Base-by-base conservation (phyloP, 2,329 filamentous ascomycete species). In the Ophiostoma ulmi region DNA sequence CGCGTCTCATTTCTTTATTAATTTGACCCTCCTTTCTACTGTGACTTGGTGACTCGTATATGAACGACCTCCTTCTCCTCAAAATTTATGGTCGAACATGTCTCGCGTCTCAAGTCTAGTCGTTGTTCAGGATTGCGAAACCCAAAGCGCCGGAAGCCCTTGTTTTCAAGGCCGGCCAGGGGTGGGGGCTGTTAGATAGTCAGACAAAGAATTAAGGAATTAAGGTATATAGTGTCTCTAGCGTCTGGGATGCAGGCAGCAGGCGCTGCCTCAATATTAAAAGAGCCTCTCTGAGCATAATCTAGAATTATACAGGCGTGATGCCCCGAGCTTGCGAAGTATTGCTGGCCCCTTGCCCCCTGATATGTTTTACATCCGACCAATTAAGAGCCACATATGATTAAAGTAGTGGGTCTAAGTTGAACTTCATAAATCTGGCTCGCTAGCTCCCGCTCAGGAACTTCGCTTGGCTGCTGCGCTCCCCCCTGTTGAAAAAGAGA, bases 81-180 rank as follows among this genome's bases (percentile, higher is more conserved):
- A 69, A 14, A 69, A 69, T 44, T 67, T 67, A 58, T 68, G 68
- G 69, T 72, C 67, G 70, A 69, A 70, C 70, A 61, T 63, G 72
- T 73, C 69, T 81, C 79, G 80, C 44, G 44, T 48, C 44, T 48
- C 44, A 8, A 20, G 44, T 48, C 44, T 48, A 6, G 44, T 78
- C 80, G 76, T 70, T 74, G 76, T 75, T 74, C 77, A 72, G 68
- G 72, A 63, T 63, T 70, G 58, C 80, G 80, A 82, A 81, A 82
- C 80, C 73, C 74, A 74, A 72, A 72, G 73, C 77, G 78, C 77
- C 75, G 78, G 77, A 78, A 76, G 39, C 75, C 76, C 67, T 67
- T 63, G 75, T 72, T 78, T 63, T 26, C 55, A 61, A 35, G 55
- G 26, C n/a, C 6, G n/a, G 26, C 58, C 17, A 26, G 58, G 22